Evolutionary conservation across 2,329 filamentous ascomycete genomes (phyloP).

Genomic region (Botryotinia calthae): DNA sequence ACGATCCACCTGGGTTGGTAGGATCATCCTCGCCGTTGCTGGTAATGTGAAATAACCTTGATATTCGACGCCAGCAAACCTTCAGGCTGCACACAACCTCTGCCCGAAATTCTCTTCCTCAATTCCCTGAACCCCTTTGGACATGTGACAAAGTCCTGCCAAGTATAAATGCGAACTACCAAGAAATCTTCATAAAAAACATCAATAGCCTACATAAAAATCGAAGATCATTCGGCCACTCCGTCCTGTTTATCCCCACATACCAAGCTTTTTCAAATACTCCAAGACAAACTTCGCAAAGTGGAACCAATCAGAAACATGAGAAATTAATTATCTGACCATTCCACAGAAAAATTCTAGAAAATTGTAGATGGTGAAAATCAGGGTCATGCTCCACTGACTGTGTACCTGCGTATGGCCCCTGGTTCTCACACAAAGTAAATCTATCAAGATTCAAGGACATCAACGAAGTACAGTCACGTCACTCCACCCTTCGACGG

Average conservation of each 20-base stretch:
- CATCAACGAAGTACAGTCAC: neutral
- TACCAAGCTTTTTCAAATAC: neutral
- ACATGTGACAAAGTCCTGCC: neutral
- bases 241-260: slow-evolving; percentile 1
- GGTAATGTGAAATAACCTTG: neutral
- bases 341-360: slow-evolving; percentile 2
- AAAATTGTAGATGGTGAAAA: slow-evolving; percentile 4
- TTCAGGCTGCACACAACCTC: neutral
- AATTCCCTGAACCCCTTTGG: neutral
- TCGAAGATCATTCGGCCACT: neutral
- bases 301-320: neutral
- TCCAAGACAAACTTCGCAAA: slow-evolving; percentile 1
- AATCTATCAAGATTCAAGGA: neutral
- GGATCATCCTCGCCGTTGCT: neutral
- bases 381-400: slow-evolving; percentile 9
- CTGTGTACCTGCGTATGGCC: slow-evolving; percentile 11
- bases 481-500: slow-evolving; percentile 7
- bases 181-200: neutral
- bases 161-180: neutral
- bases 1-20: neutral
- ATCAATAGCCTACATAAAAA: neutral
- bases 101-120: neutral
- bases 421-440: neutral
- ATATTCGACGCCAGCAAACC: neutral
- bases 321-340: neutral